Conservation (phyloP, 192 early-diverging fungal genomes). For the Martensiomyces pterosporus region DNA sequence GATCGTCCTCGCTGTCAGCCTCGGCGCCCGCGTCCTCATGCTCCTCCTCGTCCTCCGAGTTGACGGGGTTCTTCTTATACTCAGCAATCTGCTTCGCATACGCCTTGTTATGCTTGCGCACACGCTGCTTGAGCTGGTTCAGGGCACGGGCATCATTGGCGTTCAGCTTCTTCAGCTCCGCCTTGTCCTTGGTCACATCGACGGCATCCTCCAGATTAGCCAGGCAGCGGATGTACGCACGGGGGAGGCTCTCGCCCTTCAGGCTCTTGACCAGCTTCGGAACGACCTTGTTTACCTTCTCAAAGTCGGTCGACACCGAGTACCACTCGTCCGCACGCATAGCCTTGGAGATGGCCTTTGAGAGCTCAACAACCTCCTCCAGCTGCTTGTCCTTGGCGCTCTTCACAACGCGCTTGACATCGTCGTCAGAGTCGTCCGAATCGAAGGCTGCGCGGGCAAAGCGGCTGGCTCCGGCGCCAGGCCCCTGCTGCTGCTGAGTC, state of each 20-base stretch:
- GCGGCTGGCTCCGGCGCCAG: constrained; percentile 30
- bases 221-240: constrained; percentile 44
- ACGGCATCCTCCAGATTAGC: constrained; percentile 74
- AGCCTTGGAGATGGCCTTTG: constrained; percentile 65
- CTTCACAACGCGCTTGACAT: constrained; percentile 69
- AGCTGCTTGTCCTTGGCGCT: constrained; percentile 77
- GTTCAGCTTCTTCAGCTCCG: constrained; percentile 80
- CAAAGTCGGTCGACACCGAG: constrained; percentile 65
- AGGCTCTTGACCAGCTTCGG: constrained; percentile 51
- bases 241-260: constrained; percentile 26
- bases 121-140: constrained; percentile 88
- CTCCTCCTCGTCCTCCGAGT: constrained; percentile 36
- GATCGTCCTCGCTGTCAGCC: constrained; percentile 15
- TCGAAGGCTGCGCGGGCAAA: constrained; percentile 47
- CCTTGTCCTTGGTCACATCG: constrained; percentile 66
- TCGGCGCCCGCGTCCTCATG: constrained; percentile 1
- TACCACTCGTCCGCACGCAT: constrained; percentile 88
- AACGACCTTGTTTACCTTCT: constrained; percentile 70
- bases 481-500: constrained; percentile 39
- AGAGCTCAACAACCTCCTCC: constrained; percentile 71
- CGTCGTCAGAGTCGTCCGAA: constrained; percentile 65
- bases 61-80: constrained; percentile 52
- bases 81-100: constrained; percentile 68
- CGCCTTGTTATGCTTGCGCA: constrained; percentile 83
- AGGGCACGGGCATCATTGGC: constrained; percentile 73